These are phyloP conservation scores for Tremella fuciformis DNA, from an alignment of 768 basidiomycete species.

Conservation along the genomic window DNA sequence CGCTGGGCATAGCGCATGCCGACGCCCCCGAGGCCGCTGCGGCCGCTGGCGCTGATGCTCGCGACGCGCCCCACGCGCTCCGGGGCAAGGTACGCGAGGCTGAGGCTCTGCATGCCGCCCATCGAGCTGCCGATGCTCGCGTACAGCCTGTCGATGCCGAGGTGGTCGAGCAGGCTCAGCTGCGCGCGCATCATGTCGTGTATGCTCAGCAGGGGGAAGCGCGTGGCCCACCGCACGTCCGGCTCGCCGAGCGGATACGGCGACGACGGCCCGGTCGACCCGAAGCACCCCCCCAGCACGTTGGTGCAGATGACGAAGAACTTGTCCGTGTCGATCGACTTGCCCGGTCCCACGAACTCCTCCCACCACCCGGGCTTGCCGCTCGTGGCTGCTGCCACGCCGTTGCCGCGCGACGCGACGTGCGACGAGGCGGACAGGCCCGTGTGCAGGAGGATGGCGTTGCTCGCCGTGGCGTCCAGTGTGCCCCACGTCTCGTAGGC, in stretches of 20 bases:
- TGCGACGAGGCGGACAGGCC: slow-evolving; percentile 95
- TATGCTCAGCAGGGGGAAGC: slow-evolving; percentile 84
- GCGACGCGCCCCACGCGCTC: slow-evolving; percentile 83
- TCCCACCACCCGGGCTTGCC: slow-evolving; percentile 97
- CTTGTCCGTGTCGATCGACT: slow-evolving; percentile 83
- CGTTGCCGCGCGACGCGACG: slow-evolving; percentile 49
- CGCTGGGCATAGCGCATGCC: slow-evolving; percentile 96
- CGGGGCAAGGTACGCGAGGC: slow-evolving; percentile 88
- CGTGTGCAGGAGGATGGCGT: slow-evolving; percentile 91
- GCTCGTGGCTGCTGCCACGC: slow-evolving; percentile 68
- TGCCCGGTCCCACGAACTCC: slow-evolving; percentile 93
- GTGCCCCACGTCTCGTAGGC: slow-evolving; percentile 99
- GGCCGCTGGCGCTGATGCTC: slow-evolving; percentile 89
- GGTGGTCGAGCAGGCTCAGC: slow-evolving; percentile 75
- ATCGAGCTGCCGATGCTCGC: slow-evolving; percentile 93
- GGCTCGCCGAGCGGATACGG: slow-evolving; percentile 60
- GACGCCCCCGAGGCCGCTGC: slow-evolving; percentile 85
- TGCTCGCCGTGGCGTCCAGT: slow-evolving; percentile 71
- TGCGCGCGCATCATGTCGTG: slow-evolving; percentile 98
- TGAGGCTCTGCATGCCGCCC: slow-evolving; percentile 98
- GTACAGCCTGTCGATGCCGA: slow-evolving; percentile 79
- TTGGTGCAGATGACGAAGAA: slow-evolving; percentile 96
- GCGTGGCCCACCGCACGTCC: slow-evolving; percentile 71
- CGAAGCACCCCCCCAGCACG: slow-evolving; percentile 95
- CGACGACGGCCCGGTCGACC: slow-evolving; percentile 90